Base-by-base conservation (phyloP, 495 filamentous ascomycete species). In the Penicillium mononematosum region DNA sequence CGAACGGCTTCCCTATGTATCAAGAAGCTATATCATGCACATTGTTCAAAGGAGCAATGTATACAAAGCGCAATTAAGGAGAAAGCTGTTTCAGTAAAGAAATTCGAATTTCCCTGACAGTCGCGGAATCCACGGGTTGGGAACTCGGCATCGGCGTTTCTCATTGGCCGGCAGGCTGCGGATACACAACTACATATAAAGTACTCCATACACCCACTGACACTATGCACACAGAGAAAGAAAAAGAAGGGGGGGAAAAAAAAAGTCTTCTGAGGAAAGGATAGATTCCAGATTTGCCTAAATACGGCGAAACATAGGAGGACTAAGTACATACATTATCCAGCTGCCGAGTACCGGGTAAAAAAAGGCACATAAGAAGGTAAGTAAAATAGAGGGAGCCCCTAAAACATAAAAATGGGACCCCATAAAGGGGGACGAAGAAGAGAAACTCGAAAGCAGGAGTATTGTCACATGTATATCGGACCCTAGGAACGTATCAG, bases 311-410 rank as follows among this genome's bases (percentile, higher is more conserved):
- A 66, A 64, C 59, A 69, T 62, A 66, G 64, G 64, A 64, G 66
- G 64, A 75, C 70, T 74, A 73, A 65, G 63, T 75, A 77, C 67
- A 77, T 74, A 75, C 72, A 77, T 77, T 74, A 75, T 72, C 70
- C 71, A 72, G 70, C 70, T 75, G 67, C 58, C 69, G 67, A 56
- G 50, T 44, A 60, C 44, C 66, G 67, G 64, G 34, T 31, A 31
- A 61, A 58, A 58, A 61, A 65, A 68, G 65, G 61, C 62, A 73
- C 66, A 65, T 61, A 50, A 67, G 61, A 69, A 64, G 58, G 59
- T 66, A 64, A 62, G 65, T 54, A 57, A 62, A 56, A 61, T 43
- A 62, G 24, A 55, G 52, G 61, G 63, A 52, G 51, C 31, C 52
- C 53, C 49, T 58, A 56, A 58, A 54, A 55, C 24, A 22, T 31